Conservation (phyloP, 2,329 filamentous ascomycete genomes). For the Aureobasidium namibiae region DNA sequence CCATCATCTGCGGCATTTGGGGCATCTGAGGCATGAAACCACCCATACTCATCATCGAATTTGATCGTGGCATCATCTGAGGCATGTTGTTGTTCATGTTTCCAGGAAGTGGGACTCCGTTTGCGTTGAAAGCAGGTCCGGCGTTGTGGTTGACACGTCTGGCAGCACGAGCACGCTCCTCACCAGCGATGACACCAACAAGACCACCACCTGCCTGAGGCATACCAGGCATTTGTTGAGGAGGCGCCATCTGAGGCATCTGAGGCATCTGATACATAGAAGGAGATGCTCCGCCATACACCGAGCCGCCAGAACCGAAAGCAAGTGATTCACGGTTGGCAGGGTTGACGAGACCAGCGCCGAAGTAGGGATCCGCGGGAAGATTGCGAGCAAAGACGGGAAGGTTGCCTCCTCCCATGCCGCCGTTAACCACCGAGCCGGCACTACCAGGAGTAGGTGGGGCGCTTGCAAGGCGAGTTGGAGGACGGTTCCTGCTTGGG, state of each 20-base stretch:
- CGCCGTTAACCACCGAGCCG: conserved; percentile 38
- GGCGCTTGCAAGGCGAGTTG: conserved; percentile 55
- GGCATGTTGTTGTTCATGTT: conserved; percentile 22
- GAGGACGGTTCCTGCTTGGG: conserved; percentile 67
- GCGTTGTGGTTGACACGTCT: conserved; percentile 61
- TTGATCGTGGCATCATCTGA: conserved; percentile 21
- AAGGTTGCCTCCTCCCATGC: conserved; percentile 41
- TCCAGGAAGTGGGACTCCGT: conserved; percentile 22
- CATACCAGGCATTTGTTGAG: conserved; percentile 11
- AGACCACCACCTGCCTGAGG: conserved; percentile 51
- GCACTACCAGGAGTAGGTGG: conserved; percentile 40
- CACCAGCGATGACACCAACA: conserved; percentile 78
- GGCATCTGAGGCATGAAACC: conserved; percentile 12
- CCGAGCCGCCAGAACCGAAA: conserved; percentile 38
- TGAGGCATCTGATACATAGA: conserved; percentile 10
- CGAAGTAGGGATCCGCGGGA: conserved; percentile 77
- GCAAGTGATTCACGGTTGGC: conserved; percentile 66
- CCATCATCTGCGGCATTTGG: neutral
- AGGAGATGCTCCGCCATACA: conserved; percentile 23
- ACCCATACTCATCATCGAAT: conserved; percentile 26
- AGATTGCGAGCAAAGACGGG: conserved; percentile 77
- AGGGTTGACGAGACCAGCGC: conserved; percentile 65
- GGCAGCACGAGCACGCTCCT: conserved; percentile 71
- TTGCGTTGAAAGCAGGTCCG: conserved; percentile 8
- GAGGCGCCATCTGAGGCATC: conserved; percentile 2